Base-by-base conservation (phyloP, 1,284 basidiomycete genomes). In the Ceraceosorus bombacis region DNA sequence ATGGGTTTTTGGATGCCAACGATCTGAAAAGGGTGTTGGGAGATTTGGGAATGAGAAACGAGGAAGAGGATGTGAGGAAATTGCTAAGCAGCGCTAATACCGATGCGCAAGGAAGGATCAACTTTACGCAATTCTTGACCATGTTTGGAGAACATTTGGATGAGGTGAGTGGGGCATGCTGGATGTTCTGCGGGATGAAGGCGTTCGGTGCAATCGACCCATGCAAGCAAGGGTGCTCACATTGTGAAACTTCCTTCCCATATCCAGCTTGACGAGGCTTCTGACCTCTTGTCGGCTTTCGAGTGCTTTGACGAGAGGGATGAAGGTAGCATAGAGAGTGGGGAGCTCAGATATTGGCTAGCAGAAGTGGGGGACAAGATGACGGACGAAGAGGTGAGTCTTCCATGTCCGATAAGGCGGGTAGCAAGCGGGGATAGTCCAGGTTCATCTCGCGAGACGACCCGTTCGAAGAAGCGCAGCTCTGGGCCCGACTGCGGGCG, bases 231-330 rank as follows among this genome's bases (percentile, higher is more conserved):
- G 13, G 13, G 46, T 49, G 3, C 46, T 49, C 3, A 49, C 3
- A 2, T 13, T 15, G 46, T 13, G 36, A 6, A 10, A 36, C 1
- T 27, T 2, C 3, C 27, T 27, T 1, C 27, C 27, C 27, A 27
- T 3, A 27, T 27, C 12, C 68, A 69, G 57, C 53, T 77, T 8
- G 67, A 73, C 54, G 74, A 77, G 43, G 67, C 66, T 48, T 60
- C 59, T 2, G 67, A 70, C 15, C 59, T 77, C 10, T 54, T 68
- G 41, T 72, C 76, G 17, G 75, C 75, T 1, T 77, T 77, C 53
- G 72, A 72, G 55, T 76, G 75, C 60, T 77, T 77, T 55, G 75
- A 76, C 49, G 74, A 76, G 53, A 63, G 64, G 50, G 74, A 76
- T 53, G 68, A 69, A 46, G 74, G 74, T 15, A 61, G 63, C 48